Conservation (phyloP, 768 basidiomycete species). For the Leccinum pellstonianum region DNA sequence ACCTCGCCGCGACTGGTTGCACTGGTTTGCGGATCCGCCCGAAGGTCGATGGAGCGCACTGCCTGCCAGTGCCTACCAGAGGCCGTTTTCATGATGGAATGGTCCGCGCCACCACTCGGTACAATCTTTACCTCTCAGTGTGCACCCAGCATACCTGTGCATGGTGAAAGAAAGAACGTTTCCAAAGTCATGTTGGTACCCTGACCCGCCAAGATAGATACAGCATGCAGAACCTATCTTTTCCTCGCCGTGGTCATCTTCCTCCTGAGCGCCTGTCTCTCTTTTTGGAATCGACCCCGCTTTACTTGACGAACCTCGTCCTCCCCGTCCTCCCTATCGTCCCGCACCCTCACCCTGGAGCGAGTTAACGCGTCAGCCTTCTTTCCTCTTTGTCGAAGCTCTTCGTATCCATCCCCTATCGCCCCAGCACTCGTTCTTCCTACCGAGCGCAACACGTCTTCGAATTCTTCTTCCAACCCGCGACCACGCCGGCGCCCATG, state of each 20-base stretch:
- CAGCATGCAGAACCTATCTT: slow-evolving; percentile 10
- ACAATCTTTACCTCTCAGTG: background rate
- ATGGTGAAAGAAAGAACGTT: background rate
- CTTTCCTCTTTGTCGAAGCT: slow-evolving; percentile 65
- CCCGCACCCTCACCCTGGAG: slow-evolving; percentile 43
- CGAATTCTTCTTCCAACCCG: slow-evolving; percentile 82
- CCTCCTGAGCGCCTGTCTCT: slow-evolving; percentile 37
- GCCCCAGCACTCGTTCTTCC: slow-evolving; percentile 43
- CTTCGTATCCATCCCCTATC: slow-evolving; percentile 77
- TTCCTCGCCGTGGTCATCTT: slow-evolving; percentile 20
- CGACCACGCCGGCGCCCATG: slow-evolving; percentile 59
- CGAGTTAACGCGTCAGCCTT: slow-evolving; percentile 60
- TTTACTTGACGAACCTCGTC: slow-evolving; percentile 35
- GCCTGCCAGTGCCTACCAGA: background rate
- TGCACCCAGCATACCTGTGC: background rate
- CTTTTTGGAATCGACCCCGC: slow-evolving; percentile 44
- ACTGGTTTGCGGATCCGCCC: background rate
- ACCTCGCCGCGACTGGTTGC: slow-evolving; percentile 1
- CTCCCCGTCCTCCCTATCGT: slow-evolving; percentile 25
- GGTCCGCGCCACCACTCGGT: background rate
- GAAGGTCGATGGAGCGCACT: background rate
- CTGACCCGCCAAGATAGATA: background rate
- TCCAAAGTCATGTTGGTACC: background rate
- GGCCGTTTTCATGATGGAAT: background rate
- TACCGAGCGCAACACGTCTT: slow-evolving; percentile 68